These are phyloP conservation scores for Stylosanthes scabra DNA, from an alignment of 331 rosid genomes.

Conservation along the genomic window DNA sequence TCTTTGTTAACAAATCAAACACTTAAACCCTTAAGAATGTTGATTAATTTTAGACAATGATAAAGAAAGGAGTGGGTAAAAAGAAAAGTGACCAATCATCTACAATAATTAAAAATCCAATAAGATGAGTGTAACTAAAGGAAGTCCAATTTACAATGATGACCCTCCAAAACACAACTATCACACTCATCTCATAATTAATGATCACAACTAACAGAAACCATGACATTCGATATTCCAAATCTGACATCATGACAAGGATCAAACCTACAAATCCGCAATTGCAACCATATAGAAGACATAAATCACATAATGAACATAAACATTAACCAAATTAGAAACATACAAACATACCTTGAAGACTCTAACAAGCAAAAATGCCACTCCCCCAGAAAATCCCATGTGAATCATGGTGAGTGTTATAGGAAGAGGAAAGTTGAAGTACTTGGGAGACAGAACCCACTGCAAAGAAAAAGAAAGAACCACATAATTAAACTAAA, in stretches of 20 bases:
- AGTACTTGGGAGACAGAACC: slow-evolving; percentile 92
- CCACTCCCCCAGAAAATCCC: slow-evolving; percentile 92
- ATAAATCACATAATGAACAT: not conserved
- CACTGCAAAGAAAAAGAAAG: slow-evolving; percentile 56
- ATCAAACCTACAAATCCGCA: not conserved
- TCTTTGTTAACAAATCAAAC: not conserved
- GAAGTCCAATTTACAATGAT: slow-evolving; percentile 9
- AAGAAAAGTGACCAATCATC: not conserved
- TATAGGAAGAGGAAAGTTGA: slow-evolving; percentile 90
- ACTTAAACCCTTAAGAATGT: not conserved
- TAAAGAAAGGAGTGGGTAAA: not conserved
- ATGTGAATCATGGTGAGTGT: slow-evolving; percentile 98
- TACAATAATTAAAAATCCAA: slow-evolving; percentile 21
- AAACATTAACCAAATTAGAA: not conserved
- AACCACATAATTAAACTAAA: not conserved
- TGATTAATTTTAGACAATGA: slow-evolving; percentile 12
- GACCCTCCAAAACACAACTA: slow-evolving; percentile 17
- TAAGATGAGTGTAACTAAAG: slow-evolving; percentile 1
- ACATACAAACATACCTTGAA: slow-evolving; percentile 66
- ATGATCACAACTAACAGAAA: not conserved
- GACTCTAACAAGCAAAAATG: slow-evolving; percentile 88
- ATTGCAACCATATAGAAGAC: not conserved
- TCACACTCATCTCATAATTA: slow-evolving; percentile 1
- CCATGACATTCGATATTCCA: not conserved
- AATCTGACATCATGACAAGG: not conserved